Evolutionary conservation across 306 rosid genomes (phyloP).

Genomic region (Acacia confusa): DNA sequence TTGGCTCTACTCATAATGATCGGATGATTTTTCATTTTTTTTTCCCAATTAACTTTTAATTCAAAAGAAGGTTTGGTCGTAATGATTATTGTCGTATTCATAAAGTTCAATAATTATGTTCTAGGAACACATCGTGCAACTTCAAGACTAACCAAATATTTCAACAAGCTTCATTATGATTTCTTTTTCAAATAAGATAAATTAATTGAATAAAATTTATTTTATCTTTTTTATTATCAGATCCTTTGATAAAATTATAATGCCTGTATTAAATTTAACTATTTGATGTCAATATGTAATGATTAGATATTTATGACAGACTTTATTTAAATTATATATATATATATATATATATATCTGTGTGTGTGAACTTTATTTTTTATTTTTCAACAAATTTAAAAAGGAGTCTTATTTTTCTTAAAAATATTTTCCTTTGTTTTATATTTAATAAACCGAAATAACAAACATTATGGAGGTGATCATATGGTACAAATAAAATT

Average conservation of each 20-base stretch:
- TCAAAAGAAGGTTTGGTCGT: not conserved
- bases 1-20: constrained; percentile 27
- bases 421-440: not conserved
- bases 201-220: not conserved
- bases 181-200: not conserved
- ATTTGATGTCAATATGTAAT: not conserved
- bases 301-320: not conserved
- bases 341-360: too few species aligned
- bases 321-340: too few species aligned
- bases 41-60: constrained; percentile 1
- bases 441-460: too few species aligned
- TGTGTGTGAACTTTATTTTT: too few species aligned
- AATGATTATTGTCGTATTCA: not conserved
- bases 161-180: not conserved
- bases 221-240: not conserved
- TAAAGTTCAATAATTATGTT: not conserved
- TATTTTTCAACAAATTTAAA: too few species aligned
- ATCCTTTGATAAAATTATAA: not conserved
- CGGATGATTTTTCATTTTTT: not conserved
- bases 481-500: not conserved
- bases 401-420: too few species aligned
- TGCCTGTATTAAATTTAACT: not conserved
- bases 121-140: not conserved
- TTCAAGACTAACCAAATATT: not conserved
- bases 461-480: not conserved